phyloP scores from a whole-genome alignment of 768 basidiomycete species.

The Terana coerulea region DNA sequence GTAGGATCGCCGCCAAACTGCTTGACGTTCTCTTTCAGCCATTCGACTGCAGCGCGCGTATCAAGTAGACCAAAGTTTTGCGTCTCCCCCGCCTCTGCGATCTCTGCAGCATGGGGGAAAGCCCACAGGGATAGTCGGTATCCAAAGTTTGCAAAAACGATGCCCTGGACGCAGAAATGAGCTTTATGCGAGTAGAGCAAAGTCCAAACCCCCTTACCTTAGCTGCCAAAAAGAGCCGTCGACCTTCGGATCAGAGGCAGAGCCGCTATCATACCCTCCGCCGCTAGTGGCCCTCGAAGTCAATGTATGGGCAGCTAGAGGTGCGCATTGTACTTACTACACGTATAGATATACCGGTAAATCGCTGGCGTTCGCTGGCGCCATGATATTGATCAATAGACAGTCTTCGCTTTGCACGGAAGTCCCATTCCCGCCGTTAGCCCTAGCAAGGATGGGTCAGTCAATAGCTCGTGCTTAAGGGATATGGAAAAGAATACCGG shows the following conservation, averaged over 20 bases:
- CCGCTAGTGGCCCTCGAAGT: conserved; percentile 10
- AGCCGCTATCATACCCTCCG: conserved; percentile 21
- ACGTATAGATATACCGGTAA: conserved; percentile 22
- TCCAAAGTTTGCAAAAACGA: conserved; percentile 24
- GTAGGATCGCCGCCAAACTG: conserved; percentile 30
- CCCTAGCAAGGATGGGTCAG: not conserved
- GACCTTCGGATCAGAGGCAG: conserved; percentile 22
- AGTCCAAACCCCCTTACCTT: conserved; percentile 4
- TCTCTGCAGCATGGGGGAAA: conserved; percentile 21
- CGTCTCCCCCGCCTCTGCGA: conserved; percentile 21
- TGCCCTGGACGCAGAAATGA: conserved; percentile 6
- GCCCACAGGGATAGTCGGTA: conserved; percentile 24
- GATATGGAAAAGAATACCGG: not conserved
- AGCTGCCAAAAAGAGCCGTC: conserved; percentile 23
- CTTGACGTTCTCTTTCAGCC: conserved; percentile 30
- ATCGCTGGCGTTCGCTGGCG: conserved; percentile 18
- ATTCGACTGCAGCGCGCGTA: conserved; percentile 26
- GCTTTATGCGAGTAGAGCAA: not conserved
- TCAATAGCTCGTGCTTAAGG: not conserved
- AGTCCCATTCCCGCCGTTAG: conserved; percentile 21
- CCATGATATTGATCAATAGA: conserved; percentile 21
- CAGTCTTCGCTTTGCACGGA: conserved; percentile 23
- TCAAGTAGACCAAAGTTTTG: conserved; percentile 27
- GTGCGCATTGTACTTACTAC: conserved; percentile 14
- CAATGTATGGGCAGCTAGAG: not conserved